These are phyloP conservation scores for Kodamaea kaohsiungensis DNA, from an alignment of 805 yeast species.

Conservation along the genomic window DNA sequence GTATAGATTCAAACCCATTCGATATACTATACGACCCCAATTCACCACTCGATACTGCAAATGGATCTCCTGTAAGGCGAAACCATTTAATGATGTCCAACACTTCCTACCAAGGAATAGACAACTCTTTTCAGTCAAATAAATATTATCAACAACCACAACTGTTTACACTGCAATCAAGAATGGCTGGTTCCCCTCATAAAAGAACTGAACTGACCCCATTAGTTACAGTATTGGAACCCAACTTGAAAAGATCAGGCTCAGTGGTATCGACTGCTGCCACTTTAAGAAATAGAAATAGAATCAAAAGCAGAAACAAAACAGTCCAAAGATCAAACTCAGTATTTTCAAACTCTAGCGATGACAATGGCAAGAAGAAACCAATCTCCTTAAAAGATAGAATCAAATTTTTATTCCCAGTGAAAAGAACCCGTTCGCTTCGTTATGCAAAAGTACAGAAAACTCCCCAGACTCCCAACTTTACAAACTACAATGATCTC, in stretches of 20 bases:
- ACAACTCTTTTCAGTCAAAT: too few relatives aligned
- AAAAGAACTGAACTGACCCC: conserved; percentile 17
- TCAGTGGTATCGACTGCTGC: conserved; percentile 34
- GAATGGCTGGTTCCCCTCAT: background rate
- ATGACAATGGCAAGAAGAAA: background rate
- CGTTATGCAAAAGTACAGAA: conserved; percentile 22
- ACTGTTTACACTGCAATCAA: background rate
- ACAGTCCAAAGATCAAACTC: conserved; percentile 20
- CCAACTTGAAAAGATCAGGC: conserved; percentile 19
- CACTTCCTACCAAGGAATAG: conserved; percentile 4
- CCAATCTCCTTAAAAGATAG: conserved; percentile 7
- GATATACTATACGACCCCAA: conserved; percentile 22
- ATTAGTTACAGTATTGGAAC: conserved; percentile 26
- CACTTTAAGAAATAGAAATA: conserved; percentile 31
- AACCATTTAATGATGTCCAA: conserved; percentile 7
- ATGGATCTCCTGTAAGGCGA: conserved; percentile 2
- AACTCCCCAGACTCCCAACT: conserved; percentile 18
- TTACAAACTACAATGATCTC: conserved; percentile 21
- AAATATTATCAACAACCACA: background rate
- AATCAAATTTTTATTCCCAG: conserved; percentile 33
- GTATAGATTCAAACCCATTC: conserved; percentile 28
- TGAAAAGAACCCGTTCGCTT: conserved; percentile 35
- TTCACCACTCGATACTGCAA: background rate
- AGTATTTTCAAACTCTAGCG: background rate
- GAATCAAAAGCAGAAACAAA: conserved; percentile 29